Evolutionary conservation across 2,329 filamentous ascomycete genomes (phyloP).

Genomic region (Botryotinia calthae): DNA sequence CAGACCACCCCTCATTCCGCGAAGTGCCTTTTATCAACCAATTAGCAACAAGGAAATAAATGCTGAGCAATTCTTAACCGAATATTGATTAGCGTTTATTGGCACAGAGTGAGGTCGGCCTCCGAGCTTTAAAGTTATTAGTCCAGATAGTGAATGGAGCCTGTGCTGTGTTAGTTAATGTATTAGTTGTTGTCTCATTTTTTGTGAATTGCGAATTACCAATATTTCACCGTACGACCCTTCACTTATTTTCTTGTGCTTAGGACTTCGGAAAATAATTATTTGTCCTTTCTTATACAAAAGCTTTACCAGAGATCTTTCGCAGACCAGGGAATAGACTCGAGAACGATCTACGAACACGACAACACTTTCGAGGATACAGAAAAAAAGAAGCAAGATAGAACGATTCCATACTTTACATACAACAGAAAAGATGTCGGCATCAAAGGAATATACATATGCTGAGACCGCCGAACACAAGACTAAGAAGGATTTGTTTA

Average conservation of each 20-base stretch:
- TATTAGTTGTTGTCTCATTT: slow-evolving; percentile 2
- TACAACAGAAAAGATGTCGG: slow-evolving; percentile 35
- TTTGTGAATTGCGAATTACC: neutral
- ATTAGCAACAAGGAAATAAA: neutral
- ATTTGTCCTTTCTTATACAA: neutral
- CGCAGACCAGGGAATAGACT: neutral
- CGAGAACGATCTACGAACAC: slow-evolving; percentile 3
- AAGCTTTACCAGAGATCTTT: neutral
- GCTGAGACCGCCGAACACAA: slow-evolving; percentile 81
- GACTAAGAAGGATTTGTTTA: slow-evolving; percentile 88
- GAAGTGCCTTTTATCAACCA: neutral
- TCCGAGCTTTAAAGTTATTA: slow-evolving; percentile 6
- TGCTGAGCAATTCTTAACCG: slow-evolving; percentile 1
- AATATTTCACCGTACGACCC: neutral
- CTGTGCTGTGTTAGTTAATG: neutral
- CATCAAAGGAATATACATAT: slow-evolving; percentile 62
- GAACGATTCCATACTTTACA: neutral
- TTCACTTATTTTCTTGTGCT: neutral
- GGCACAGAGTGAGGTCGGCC: neutral
- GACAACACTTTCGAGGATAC: neutral
- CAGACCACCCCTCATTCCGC: neutral
- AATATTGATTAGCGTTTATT: neutral
- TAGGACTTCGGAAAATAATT: neutral
- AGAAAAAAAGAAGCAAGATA: neutral
- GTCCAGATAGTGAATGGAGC: neutral